Evolutionary conservation across 257 asterid species (phyloP).

Genomic region (Eucommia ulmoides): DNA sequence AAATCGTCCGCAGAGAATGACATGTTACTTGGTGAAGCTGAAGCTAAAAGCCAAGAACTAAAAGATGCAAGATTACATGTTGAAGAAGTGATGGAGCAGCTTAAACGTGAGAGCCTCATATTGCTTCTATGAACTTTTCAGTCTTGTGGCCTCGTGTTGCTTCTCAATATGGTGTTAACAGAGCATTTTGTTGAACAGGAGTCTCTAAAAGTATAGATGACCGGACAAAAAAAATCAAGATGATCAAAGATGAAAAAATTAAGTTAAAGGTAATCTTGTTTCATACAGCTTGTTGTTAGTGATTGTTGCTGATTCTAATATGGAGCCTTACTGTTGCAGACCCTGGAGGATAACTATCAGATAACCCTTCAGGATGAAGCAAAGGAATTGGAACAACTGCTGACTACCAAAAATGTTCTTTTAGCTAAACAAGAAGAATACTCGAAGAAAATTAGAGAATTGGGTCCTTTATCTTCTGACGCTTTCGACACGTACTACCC

Average conservation of each 20-base stretch:
- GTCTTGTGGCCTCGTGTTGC: slow-evolving; percentile 8
- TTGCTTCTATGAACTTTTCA: too few relatives aligned
- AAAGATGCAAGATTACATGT: slow-evolving; percentile 45
- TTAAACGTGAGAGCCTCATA: slow-evolving; percentile 40
- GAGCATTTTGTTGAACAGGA: slow-evolving; percentile 40
- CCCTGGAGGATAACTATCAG: slow-evolving; percentile 60
- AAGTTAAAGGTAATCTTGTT: slow-evolving; percentile 46
- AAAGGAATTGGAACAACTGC: slow-evolving; percentile 76
- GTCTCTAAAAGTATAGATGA: slow-evolving; percentile 45
- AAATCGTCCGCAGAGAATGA: slow-evolving; percentile 63
- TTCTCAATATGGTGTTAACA: too few relatives aligned
- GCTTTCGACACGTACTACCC: slow-evolving; percentile 84
- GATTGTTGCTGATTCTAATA: slow-evolving; percentile 14
- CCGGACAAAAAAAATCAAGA: slow-evolving; percentile 48
- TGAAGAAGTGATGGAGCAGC: slow-evolving; percentile 53
- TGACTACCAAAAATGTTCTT: slow-evolving; percentile 63
- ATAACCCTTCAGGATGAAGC: slow-evolving; percentile 85
- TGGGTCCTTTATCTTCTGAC: slow-evolving; percentile 96
- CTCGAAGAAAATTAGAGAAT: slow-evolving; percentile 86
- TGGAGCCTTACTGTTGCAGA: slow-evolving; percentile 30
- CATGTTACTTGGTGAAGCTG: slow-evolving; percentile 62
- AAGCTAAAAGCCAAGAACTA: slow-evolving; percentile 69
- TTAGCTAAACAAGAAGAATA: slow-evolving; percentile 85
- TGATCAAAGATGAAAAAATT: slow-evolving; percentile 61
- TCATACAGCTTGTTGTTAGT: slow-evolving; percentile 10